These are phyloP conservation scores for Elymus sibiricus DNA, from an alignment of 176 grass and related monocot genomes.

Conservation along the genomic window DNA sequence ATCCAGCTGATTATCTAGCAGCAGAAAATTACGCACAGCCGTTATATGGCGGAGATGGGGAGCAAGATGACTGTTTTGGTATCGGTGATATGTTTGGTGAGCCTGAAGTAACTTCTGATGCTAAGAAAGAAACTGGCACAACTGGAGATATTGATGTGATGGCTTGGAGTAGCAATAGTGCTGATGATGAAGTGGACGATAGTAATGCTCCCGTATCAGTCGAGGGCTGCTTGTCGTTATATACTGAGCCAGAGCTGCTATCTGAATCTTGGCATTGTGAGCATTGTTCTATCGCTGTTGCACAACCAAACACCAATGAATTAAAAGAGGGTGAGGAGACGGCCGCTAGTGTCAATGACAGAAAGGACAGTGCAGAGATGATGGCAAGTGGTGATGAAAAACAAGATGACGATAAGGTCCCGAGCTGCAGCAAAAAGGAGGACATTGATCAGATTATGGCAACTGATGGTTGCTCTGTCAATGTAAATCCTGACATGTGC, in stretches of 20 bases:
- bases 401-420: conserved; percentile 19
- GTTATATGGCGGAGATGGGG: conserved; percentile 32
- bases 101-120: conserved; percentile 74
- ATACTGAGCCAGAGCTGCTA: conserved; percentile 74
- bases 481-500: conserved; percentile 22
- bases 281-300: conserved; percentile 34
- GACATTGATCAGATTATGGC: conserved; percentile 50
- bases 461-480: conserved; percentile 35
- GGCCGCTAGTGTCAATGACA: conserved; percentile 28
- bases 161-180: conserved; percentile 63
- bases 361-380: conserved; percentile 37
- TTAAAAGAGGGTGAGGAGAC: conserved; percentile 19
- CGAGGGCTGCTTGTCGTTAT: conserved; percentile 75
- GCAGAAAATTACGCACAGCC: conserved; percentile 30
- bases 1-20: conserved; percentile 27
- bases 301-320: not conserved
- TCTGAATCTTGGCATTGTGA: conserved; percentile 73
- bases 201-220: conserved; percentile 65
- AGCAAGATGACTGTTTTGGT: conserved; percentile 68
- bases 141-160: conserved; percentile 65
- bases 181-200: conserved; percentile 84
- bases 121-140: conserved; percentile 41
- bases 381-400: conserved; percentile 27
- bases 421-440: conserved; percentile 29
- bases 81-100: conserved; percentile 91